Base-by-base conservation (phyloP, 495 filamentous ascomycete species). In the Chaetomium cochliodes region DNA sequence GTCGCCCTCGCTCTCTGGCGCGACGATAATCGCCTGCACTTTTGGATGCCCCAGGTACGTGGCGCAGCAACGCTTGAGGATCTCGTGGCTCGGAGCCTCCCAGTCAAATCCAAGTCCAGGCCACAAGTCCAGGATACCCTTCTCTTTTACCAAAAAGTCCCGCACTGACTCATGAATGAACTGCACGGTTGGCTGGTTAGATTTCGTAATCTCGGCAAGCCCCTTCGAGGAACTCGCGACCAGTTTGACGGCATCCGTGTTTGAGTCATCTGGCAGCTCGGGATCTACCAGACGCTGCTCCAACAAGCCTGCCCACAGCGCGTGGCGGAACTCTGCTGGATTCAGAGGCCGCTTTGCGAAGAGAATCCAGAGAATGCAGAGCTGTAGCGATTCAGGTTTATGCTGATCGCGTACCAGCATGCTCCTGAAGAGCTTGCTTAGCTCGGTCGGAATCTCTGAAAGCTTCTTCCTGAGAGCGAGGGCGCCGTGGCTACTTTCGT, bases 151-250 rank as follows among this genome's bases (percentile, higher is more conserved):
- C 18, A 63, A 66, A 5, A 72, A 78, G 60, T 78, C 76, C 52
- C 70, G 55, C 6, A 78, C 74, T 3, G 77, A 78, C 57, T 78
- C 73, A 50, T 80, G 77, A 51, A 79, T 78, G 63, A 79, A 79
- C 47, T 78, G 75, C 18, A 77, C 74, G 1, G 58, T 73, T 12
- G 70, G 67, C 66, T 39, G 70, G 60, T 60, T 64, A 8, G 63
- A 62, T 55, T 69, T 67, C 1, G 72, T 72, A 26, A 72, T 47
- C 63, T 78, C 74, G 1, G 65, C 69, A 37, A 78, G 70, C 0
- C 74, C 76, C 41, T 77, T 77, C 2, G 74, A 78, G 16, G 65
- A 73, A 47, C 55, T 67, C 2, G 69, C 63, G 3, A 76, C 69
- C 30, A 69, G 73, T 49, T 50, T 65, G 44, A 68, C 51, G 39